Evolutionary conservation across 148 eudicot species (phyloP), one percentile per base, ranked within the genome.

Genomic region (Suaeda aralocaspica): DNA sequence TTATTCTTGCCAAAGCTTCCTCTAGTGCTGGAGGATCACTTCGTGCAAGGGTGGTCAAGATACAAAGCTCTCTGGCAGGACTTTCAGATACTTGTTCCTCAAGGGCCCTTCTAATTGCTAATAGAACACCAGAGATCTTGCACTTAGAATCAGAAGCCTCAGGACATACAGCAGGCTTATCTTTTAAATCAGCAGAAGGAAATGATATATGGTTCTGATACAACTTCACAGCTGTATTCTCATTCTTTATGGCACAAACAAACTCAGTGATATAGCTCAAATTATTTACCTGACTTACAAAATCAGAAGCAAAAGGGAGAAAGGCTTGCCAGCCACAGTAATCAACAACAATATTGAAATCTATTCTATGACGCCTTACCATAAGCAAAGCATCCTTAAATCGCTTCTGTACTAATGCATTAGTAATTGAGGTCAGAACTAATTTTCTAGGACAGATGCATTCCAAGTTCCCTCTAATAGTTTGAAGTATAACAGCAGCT

Each of bases 41-140:
- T 81, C 91, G 90, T 33, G 97, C 97, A 80, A 91, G 87, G 65
- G 99, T 94, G 66, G 99, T 94, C 84, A 94, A 84, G 80, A 94
- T 89, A 79, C 98, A 91, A 77, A 94, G 92, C 79, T 94, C 99
- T 71, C 97, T 87, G 24, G 87, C 79, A 52, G 97, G 89, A 81
- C 84, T 81, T 76, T 84, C 97, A 74, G 78, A 78, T 36, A 86
- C 69, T 51, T 91, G 77, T 69, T 91, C 97, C 81, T 89, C 96
- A 72, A 94, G 99, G 72, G 92, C 96, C 78, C 77, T 86, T 60
- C 87, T 82, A 75, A 94, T 80, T 42, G 91, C 91, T 72, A 73
- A 67, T 42, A 94, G 80, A 56, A 91, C 91, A 48, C 92, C 80
- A 16, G 84, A 71, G 31, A 91, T 68, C 83, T 91, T 94, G 80